Base-by-base conservation (phyloP, 1,139 yeast species). In the Lipomyces yarrowii region DNA sequence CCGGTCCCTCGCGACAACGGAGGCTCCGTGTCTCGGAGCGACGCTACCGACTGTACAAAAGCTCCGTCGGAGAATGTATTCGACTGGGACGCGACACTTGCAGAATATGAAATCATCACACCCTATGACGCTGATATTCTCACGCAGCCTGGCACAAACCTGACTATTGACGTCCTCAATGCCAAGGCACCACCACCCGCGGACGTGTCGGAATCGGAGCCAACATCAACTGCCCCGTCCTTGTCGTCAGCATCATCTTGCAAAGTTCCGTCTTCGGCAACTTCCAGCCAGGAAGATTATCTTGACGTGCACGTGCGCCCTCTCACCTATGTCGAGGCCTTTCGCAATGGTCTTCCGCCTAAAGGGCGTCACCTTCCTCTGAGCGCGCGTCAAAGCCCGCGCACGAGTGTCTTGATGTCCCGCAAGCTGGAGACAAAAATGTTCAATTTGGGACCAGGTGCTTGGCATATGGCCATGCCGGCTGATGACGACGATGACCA, bases 241-340 rank as follows among this genome's bases (percentile, higher is more conserved):
- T 26, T 46, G 51, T 8, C 48, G 33, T 30, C 33, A 8, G 6
- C 32, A 2, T n/a, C 48, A 42, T 42, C 48, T n/a, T 42, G 48
- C 48, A 42, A 42, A 11, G 48, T 21, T 42, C 21, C 48, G n/a
- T 42, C 48, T 18, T n/a, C 48, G 23, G 48, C 48, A 42, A 6
- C 48, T 11, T 30, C 30, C 23, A 33, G 56, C 39, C 54, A 52
- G 37, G 64, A 63, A 18, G 66, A 55, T 30, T 64, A 57, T 33
- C 63, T 64, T 21, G 57, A 57, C 37, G 46, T 64, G 57, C 54
- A 60, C 18, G 61, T 60, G 8, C 66, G 66, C 18, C 64, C 55
- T 23, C 60, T 57, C 42, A 64, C 64, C 18, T 64, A 64, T 39
- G 64, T 59, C n/a, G 66, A 64, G 61, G 66, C 53, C 13, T 39